phyloP scores from a whole-genome alignment of 2,329 filamentous ascomycete species.

The Apiospora sp. region DNA sequence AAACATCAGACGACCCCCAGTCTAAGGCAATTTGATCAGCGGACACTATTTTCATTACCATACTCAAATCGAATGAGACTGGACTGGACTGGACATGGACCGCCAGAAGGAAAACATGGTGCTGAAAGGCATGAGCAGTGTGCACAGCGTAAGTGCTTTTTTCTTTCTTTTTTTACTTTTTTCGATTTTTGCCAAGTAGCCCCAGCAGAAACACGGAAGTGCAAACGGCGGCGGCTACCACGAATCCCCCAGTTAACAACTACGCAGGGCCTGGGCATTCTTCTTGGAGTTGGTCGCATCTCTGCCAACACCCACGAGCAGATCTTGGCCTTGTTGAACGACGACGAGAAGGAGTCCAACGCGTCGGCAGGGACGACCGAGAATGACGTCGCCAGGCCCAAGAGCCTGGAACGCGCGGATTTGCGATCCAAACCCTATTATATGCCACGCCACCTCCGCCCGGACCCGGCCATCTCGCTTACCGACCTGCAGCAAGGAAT shows the following conservation, averaged over 20 bases:
- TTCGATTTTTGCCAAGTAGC: no score
- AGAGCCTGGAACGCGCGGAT: background rate
- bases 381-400: background rate
- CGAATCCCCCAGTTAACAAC: background rate
- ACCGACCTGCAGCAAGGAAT: background rate
- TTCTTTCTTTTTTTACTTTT: no score
- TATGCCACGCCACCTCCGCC: background rate
- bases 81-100: background rate
- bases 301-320: conserved; percentile 31
- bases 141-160: conserved; percentile 9
- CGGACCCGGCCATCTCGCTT: background rate
- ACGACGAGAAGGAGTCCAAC: conserved; percentile 12
- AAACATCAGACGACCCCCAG: no score
- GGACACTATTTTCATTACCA: no score
- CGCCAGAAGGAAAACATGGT: background rate
- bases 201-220: no score
- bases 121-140: background rate
- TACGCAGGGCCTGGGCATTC: conserved; percentile 40
- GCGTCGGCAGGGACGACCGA: background rate
- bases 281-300: conserved; percentile 34
- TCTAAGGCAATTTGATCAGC: no score
- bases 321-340: conserved; percentile 32
- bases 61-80: no score
- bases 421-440: background rate
- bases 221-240: background rate